phyloP scores from a whole-genome alignment of 2,329 filamentous ascomycete genomes.

The Huntiella omanensis region DNA sequence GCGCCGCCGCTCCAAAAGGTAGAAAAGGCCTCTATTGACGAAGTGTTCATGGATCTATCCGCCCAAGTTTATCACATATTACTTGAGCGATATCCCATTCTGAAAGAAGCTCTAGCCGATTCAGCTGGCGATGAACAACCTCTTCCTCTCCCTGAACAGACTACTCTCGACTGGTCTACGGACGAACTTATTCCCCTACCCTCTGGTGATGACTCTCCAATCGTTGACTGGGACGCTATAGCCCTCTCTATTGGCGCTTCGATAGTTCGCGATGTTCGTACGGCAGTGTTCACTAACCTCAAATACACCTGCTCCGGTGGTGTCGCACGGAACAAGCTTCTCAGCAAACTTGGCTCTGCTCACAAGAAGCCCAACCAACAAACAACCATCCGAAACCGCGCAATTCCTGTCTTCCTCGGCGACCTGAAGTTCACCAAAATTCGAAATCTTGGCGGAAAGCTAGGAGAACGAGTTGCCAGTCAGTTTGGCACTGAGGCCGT shows the following conservation, averaged over 20 bases:
- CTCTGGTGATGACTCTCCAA: constrained; percentile 52
- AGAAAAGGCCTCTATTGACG: constrained; percentile 89
- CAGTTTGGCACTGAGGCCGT: constrained; percentile 67
- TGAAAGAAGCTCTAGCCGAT: constrained; percentile 19
- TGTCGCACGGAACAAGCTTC: constrained; percentile 78
- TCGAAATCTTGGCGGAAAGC: constrained; percentile 81
- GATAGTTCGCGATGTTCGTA: constrained; percentile 61
- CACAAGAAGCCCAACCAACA: constrained; percentile 90
- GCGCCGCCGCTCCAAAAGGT: constrained; percentile 49
- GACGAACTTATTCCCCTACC: constrained; percentile 72
- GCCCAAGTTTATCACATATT: constrained; percentile 62
- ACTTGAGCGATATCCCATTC: constrained; percentile 56
- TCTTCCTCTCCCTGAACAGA: constrained; percentile 49
- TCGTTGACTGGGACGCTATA: constrained; percentile 94
- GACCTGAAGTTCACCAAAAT: constrained; percentile 95
- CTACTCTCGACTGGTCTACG: constrained; percentile 63
- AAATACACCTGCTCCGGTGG: constrained; percentile 87
- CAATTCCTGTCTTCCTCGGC: constrained; percentile 58
- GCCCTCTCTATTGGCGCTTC: constrained; percentile 73
- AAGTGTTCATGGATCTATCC: constrained; percentile 86
- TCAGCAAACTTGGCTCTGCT: constrained; percentile 81
- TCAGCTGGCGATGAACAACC: constrained; percentile 45
- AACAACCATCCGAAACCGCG: constrained; percentile 75
- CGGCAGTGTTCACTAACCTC: constrained; percentile 46
- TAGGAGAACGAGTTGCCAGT: constrained; percentile 72